Conservation (phyloP, 192 early-diverging fungal genomes). For the Linderina pennispora region DNA sequence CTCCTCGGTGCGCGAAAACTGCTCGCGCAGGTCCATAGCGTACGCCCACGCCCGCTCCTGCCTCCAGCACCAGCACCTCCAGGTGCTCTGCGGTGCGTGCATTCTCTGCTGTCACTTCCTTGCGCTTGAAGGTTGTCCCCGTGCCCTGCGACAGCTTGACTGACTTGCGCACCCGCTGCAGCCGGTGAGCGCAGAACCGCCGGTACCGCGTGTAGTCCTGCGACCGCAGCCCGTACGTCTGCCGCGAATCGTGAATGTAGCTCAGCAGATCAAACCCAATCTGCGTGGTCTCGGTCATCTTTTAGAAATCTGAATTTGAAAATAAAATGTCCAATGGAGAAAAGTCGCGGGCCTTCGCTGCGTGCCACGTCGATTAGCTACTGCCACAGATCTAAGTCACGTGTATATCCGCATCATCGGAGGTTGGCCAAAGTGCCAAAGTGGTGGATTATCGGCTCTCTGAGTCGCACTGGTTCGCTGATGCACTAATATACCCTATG, state of each 20-base stretch:
- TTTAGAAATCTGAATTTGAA: no score
- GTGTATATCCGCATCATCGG: no score
- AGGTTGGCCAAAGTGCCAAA: no score
- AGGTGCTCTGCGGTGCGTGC: slow-evolving; percentile 21
- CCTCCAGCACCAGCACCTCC: slow-evolving; percentile 31
- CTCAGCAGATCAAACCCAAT: slow-evolving; percentile 31
- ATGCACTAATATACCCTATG: no score
- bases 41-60: slow-evolving; percentile 44
- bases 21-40: slow-evolving; percentile 44
- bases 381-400: no score
- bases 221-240: slow-evolving; percentile 28
- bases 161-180: slow-evolving; percentile 36
- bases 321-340: no score
- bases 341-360: no score
- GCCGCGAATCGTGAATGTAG: slow-evolving; percentile 31
- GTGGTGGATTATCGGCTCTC: no score
- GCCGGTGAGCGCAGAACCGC: slow-evolving; percentile 31
- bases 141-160: slow-evolving; percentile 26
- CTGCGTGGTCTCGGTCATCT: no score
- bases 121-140: slow-evolving; percentile 7
- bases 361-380: no score
- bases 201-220: slow-evolving; percentile 42
- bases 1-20: slow-evolving; percentile 39
- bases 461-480: no score
- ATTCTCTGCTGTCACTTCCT: slow-evolving; percentile 15